These are phyloP conservation scores for Penicillium sp. DNA, from an alignment of 2,329 filamentous ascomycete genomes.

Conservation along the genomic window DNA sequence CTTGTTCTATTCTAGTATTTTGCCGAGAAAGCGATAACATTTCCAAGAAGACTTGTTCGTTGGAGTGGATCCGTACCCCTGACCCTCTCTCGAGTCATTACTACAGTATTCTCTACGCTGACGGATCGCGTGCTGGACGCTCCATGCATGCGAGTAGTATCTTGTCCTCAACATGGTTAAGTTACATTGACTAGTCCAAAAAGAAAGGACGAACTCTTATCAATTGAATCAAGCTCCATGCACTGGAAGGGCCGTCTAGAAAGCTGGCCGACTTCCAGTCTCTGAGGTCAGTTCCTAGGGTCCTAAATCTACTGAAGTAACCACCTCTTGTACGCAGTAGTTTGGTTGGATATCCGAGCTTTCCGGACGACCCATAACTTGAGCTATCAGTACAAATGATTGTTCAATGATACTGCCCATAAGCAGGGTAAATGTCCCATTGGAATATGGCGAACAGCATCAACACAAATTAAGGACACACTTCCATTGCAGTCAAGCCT, in stretches of 20 bases:
- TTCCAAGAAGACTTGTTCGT: constrained; percentile 3
- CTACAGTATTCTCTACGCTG: background rate
- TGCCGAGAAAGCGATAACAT: constrained; percentile 10
- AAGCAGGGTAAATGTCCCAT: too few relatives aligned
- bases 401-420: too few relatives aligned
- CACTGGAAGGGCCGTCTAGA: background rate
- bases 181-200: background rate
- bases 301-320: too few relatives aligned
- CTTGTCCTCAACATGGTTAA: background rate
- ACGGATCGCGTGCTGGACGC: constrained; percentile 4
- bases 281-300: too few relatives aligned
- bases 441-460: too few relatives aligned
- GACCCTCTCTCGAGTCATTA: background rate
- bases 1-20: constrained; percentile 1
- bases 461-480: too few relatives aligned
- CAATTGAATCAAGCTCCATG: background rate
- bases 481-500: background rate
- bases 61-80: constrained; percentile 5
- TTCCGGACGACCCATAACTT: too few relatives aligned
- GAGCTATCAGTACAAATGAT: too few relatives aligned
- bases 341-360: too few relatives aligned
- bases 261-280: background rate
- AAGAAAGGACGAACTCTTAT: background rate
- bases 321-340: too few relatives aligned
- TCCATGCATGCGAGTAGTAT: constrained; percentile 10